phyloP scores from a whole-genome alignment of 345 rosid genomes.

The Pistacia atlantica region DNA sequence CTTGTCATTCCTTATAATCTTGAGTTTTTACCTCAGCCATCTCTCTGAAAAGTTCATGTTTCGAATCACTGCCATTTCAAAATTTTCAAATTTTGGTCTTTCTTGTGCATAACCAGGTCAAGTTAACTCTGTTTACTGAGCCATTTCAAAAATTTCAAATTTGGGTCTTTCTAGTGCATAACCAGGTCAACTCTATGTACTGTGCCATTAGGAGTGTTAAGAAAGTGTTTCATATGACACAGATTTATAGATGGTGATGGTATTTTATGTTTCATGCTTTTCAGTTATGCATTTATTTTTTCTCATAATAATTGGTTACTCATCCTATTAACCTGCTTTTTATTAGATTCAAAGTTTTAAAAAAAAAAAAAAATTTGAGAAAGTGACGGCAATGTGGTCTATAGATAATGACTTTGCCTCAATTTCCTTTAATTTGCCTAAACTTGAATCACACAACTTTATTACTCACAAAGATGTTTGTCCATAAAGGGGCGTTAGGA shows the following conservation, averaged over 20 bases:
- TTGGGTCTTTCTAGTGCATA: background rate
- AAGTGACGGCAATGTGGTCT: too few species aligned
- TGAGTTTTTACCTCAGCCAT: background rate
- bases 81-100: background rate
- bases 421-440: background rate
- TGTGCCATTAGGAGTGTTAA: background rate
- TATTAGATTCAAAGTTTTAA: too few species aligned
- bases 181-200: background rate
- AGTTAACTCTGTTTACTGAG: constrained; percentile 2
- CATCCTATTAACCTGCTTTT: too few species aligned
- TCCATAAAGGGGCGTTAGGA: background rate
- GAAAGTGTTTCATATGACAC: background rate
- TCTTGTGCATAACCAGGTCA: background rate
- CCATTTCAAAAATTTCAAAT: background rate
- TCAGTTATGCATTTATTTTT: background rate
- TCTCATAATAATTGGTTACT: too few species aligned
- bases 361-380: too few species aligned
- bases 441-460: background rate
- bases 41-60: background rate
- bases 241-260: background rate
- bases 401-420: background rate
- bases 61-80: background rate
- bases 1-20: background rate
- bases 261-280: background rate
- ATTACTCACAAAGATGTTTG: background rate